Conservation (phyloP, 805 yeast genomes). For the Candida broadrunensis region DNA sequence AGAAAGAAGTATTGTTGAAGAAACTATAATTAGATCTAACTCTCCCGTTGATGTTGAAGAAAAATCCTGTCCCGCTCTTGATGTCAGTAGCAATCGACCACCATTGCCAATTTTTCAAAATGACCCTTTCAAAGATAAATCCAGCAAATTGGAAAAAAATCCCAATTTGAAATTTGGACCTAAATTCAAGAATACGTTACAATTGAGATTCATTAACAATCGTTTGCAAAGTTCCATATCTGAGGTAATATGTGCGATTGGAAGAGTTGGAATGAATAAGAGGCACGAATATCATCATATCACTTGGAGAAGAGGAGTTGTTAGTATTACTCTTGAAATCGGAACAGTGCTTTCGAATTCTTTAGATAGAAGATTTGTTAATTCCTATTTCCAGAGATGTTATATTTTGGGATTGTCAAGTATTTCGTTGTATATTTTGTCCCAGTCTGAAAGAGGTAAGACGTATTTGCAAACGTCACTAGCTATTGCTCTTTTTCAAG, state of each 20-base stretch:
- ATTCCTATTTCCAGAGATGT: slow-evolving; percentile 27
- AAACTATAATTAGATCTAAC: slow-evolving; percentile 44
- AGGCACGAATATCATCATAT: slow-evolving; percentile 41
- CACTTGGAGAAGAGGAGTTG: slow-evolving; percentile 37
- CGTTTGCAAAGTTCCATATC: slow-evolving; percentile 46
- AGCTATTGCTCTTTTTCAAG: slow-evolving; percentile 49
- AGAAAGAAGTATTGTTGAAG: slow-evolving; percentile 55
- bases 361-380: slow-evolving; percentile 16
- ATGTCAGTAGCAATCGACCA: slow-evolving; percentile 26
- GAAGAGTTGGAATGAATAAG: slow-evolving; percentile 45
- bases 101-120: slow-evolving; percentile 43
- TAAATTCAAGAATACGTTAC: slow-evolving; percentile 60
- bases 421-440: slow-evolving; percentile 36
- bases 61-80: slow-evolving; percentile 37
- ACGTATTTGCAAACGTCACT: slow-evolving; percentile 35
- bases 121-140: slow-evolving; percentile 27
- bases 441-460: slow-evolving; percentile 19
- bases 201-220: slow-evolving; percentile 49
- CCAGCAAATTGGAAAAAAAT: slow-evolving; percentile 15
- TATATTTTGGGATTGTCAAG: slow-evolving; percentile 24
- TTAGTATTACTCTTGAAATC: slow-evolving; percentile 35
- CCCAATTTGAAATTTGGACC: slow-evolving; percentile 41
- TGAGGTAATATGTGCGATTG: slow-evolving; percentile 39
- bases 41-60: slow-evolving; percentile 48
- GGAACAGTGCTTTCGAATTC: slow-evolving; percentile 23